phyloP scores from a whole-genome alignment of 169 alveolate species.

The Babesia divergens region DNA sequence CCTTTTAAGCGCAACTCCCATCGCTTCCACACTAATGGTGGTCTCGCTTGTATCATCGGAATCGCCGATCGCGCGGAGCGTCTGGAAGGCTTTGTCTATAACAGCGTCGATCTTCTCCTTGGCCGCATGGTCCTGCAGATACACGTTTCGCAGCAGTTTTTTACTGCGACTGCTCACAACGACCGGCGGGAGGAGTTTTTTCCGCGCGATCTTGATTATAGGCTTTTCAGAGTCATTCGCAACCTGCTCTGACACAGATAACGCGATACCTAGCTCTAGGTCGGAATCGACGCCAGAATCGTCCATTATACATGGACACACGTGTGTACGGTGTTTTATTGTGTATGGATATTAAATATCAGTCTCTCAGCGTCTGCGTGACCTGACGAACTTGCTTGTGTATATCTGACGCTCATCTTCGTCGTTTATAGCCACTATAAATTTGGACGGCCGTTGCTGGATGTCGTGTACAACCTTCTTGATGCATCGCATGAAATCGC shows the following conservation, averaged over 20 bases:
- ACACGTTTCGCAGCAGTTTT: slow-evolving; percentile 21
- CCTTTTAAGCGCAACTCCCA: slow-evolving; percentile 7
- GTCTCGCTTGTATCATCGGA: background rate
- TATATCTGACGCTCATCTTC: slow-evolving; percentile 37
- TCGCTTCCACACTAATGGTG: background rate
- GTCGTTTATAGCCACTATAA: slow-evolving; percentile 40
- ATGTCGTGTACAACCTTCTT: slow-evolving; percentile 35
- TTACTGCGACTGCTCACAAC: slow-evolving; percentile 3
- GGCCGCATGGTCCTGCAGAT: background rate
- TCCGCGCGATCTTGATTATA: background rate
- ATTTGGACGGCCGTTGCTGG: slow-evolving; percentile 47
- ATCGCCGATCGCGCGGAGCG: slow-evolving; percentile 23
- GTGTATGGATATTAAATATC: background rate
- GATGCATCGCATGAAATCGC: slow-evolving; percentile 49
- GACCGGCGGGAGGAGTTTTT: slow-evolving; percentile 25
- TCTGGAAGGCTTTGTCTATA: slow-evolving; percentile 16
- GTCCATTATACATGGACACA: background rate
- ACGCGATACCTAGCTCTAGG: slow-evolving; percentile 35
- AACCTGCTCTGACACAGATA: slow-evolving; percentile 9
- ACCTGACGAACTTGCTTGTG: slow-evolving; percentile 15
- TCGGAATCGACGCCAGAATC: slow-evolving; percentile 20
- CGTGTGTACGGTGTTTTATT: background rate
- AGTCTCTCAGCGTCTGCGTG: slow-evolving; percentile 4
- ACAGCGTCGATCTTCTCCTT: background rate
- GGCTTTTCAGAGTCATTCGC: background rate